Evolutionary conservation across 1,139 yeast genomes (phyloP), one percentile per base, ranked within the genome.

Genomic region (Ogataea hybrid): DNA sequence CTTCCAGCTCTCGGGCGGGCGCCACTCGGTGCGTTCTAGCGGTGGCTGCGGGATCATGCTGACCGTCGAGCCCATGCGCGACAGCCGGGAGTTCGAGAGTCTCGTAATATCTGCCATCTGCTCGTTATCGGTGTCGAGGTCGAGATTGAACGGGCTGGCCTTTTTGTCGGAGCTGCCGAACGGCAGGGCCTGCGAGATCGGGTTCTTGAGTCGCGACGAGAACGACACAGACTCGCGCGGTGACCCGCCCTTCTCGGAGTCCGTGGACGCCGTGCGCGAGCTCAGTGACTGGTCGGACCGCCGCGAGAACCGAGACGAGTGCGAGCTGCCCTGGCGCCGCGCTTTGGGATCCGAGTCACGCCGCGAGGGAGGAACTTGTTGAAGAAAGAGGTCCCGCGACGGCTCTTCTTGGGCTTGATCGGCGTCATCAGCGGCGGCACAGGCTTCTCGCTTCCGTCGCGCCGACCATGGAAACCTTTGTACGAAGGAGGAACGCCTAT

Each of bases 1-100:
- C 39, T 61, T 60, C 65, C 65, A 61, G 35, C 61, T 54, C 23
- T 59, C 64, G 9, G 65, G 65, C 12, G 65, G 57, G 38, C 35
- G 52, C 65, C 65, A 61, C 20, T 42, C 39, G 5, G 56, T 39
- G 28, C 34, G 30, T 2, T 49, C 55, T 6, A 43, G 43, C 3
- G 43, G 30, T 2, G 36, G 18, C 25, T 38, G 39, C 15, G 47
- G 38, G 15, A 41, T 22, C 10, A 47, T 32, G 28, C 55, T 52
- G 2, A 46, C 37, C 16, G 42, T 37, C 3, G 62, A 56, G 6
- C 47, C 53, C 31, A 50, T 42, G 30, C 59, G 47, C 2, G 57
- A 43, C 52, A 54, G 52, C 4, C 42, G 44, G 3, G 41, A 12
- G 35, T 44, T 45, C 3, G 49, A 34, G 22, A 39, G 11, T 10